Evolutionary conservation across 495 filamentous ascomycete species (phyloP).

Genomic region (Pyrenula massariospora): DNA sequence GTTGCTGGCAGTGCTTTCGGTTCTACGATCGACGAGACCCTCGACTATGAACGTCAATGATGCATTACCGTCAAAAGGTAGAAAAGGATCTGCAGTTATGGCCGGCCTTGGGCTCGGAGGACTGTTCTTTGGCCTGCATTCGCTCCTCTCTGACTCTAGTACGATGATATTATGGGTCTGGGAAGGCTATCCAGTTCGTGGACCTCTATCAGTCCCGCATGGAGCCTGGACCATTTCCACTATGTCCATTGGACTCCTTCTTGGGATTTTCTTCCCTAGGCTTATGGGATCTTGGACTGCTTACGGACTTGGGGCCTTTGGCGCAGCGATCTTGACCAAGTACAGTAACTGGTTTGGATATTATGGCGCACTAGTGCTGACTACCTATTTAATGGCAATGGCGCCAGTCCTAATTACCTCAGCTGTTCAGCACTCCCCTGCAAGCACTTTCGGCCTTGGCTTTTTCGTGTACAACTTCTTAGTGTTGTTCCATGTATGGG

Average conservation of each 20-base stretch:
- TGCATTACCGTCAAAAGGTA: constrained; percentile 30
- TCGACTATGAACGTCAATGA: constrained; percentile 39
- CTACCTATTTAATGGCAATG: constrained; percentile 75
- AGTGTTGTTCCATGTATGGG: constrained; percentile 93
- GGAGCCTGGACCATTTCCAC: constrained; percentile 71
- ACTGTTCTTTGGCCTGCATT: constrained; percentile 84
- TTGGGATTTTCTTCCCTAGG: constrained; percentile 61
- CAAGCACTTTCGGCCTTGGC: constrained; percentile 68
- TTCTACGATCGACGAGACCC: constrained; percentile 55
- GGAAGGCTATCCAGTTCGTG: constrained; percentile 89
- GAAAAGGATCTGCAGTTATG: constrained; percentile 57
- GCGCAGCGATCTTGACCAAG: constrained; percentile 68
- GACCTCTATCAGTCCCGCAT: constrained; percentile 80
- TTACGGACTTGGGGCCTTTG: constrained; percentile 64
- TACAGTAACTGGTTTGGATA: constrained; percentile 83
- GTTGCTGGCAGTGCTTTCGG: constrained; percentile 60
- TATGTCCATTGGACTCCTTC: constrained; percentile 76
- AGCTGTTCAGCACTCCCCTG: constrained; percentile 64
- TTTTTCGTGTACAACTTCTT: constrained; percentile 86
- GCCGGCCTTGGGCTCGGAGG: constrained; percentile 71
- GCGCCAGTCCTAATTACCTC: constrained; percentile 63
- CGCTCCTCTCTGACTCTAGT: constrained; percentile 88
- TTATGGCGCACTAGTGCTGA: constrained; percentile 65
- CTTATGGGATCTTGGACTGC: constrained; percentile 69
- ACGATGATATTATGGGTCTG: constrained; percentile 99